Conservation (phyloP, 352 stramenopile species). For the Blastocystis sp. region DNA sequence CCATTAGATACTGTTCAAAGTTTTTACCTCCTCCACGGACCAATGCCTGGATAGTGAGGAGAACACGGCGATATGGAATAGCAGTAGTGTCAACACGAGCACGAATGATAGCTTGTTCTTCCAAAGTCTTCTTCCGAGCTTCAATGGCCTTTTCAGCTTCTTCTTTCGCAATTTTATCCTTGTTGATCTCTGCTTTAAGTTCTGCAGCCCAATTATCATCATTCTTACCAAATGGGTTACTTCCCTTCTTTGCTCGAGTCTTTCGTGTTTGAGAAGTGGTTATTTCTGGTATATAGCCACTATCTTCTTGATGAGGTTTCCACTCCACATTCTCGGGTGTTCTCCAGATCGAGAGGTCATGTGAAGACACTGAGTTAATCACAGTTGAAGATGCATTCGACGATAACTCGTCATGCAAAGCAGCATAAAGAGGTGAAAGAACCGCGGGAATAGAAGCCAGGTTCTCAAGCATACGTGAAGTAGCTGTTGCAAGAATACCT, state of each 20-base stretch:
- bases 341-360: conserved; percentile 48
- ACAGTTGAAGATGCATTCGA: neutral
- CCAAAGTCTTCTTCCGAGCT: neutral
- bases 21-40: neutral
- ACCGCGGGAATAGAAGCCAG: neutral
- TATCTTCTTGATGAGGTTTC: conserved; percentile 41
- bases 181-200: conserved; percentile 50
- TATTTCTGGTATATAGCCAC: neutral
- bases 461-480: conserved; percentile 2
- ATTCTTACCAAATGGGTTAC: neutral
- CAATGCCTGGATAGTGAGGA: neutral
- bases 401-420: neutral
- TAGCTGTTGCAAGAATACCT: neutral
- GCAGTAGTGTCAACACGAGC: conserved; percentile 2
- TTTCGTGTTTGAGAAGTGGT: neutral
- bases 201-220: conserved; percentile 37
- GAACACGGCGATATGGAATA: neutral
- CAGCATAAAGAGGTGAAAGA: neutral
- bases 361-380: neutral
- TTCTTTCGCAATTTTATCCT: conserved; percentile 66
- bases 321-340: conserved; percentile 36
- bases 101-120: conserved; percentile 32
- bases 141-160: conserved; percentile 63
- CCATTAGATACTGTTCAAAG: conserved; percentile 3
- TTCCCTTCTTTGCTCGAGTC: neutral